phyloP scores from a whole-genome alignment of 1,284 basidiomycete species.

The Irpex sp. region DNA sequence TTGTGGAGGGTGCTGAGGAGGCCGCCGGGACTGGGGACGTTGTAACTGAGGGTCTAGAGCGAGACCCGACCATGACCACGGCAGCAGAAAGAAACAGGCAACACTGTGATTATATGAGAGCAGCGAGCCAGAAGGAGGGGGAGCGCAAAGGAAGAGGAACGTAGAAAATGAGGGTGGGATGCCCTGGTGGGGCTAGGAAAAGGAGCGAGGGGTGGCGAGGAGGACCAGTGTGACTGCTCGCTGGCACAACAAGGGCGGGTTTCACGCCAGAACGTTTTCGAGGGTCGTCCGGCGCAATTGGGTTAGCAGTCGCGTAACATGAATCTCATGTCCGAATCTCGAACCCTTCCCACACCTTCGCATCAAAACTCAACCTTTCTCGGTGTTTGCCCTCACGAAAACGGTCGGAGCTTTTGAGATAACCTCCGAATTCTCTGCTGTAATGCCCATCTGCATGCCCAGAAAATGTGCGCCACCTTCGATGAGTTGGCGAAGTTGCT shows the following conservation, averaged over 20 bases:
- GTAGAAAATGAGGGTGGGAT: slow-evolving; percentile 3
- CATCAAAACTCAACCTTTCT: not conserved
- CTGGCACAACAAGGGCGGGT: not conserved
- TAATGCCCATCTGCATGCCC: not conserved
- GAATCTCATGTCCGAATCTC: not conserved
- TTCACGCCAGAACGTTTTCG: not conserved
- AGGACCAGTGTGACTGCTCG: not conserved
- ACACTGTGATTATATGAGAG: not conserved
- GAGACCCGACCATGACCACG: slow-evolving; percentile 1
- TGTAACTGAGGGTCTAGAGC: slow-evolving; percentile 1
- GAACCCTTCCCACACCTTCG: not conserved
- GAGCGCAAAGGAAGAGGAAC: not conserved
- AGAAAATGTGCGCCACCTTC: not conserved
- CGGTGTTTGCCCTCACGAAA: not conserved
- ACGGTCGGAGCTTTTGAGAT: not conserved
- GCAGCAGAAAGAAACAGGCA: not conserved
- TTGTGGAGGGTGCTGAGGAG: not conserved
- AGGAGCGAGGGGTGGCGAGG: not conserved
- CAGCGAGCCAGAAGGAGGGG: not conserved
- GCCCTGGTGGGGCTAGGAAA: not conserved
- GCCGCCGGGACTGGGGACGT: not conserved
- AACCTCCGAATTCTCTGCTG: not conserved
- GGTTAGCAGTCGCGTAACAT: not conserved
- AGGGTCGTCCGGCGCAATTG: not conserved
- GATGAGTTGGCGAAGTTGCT: not conserved